Evolutionary conservation across 345 rosid species (phyloP), one percentile per base, ranked within the genome.

Genomic region (Euphorbia pulcherrima): DNA sequence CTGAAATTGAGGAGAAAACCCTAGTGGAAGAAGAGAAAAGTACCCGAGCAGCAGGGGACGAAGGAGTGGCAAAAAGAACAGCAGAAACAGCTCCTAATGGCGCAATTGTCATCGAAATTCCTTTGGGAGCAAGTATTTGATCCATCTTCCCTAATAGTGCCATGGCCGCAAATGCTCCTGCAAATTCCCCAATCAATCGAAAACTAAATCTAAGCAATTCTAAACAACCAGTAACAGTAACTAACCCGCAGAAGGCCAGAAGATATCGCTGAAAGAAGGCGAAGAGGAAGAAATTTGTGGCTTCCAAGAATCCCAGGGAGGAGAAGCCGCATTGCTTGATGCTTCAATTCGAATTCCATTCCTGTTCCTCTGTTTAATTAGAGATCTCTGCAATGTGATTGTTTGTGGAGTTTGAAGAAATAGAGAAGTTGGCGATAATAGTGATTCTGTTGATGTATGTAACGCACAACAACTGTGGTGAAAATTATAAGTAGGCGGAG

Each of bases 151-250:
- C 97, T 72, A 90, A 60, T 72, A 88, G 48, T 9, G 97, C 98
- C 98, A 93, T 93, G 2, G 98, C 97, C 33, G 85, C 92, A 77
- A 93, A 93, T 50, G 94, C 98, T n/a, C 98, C 98, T 92, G 80
- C 51, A 66, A 27, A 65, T 20, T 21, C 28, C 9, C 56, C 54
- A 65, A 29, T 65, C 28, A 24, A 21, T 26, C 0, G 11, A 44
- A 44, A 7, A 33, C 37, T 33, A 33, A 33, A 2, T 33, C 37
- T n/a, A 7, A 33, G 37, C 7, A 33, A 33, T 33, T 33, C 3
- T 33, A 33, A 33, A 33, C 37, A 33, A 33, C 37, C 37, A 33
- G 4, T 2, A 20, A 58, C 37, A 33, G 4, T 2, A 20, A 58
- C 80, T 52, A 64, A 87, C 96, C 97, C 75, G 97, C 94, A 62